These are phyloP conservation scores for Colletotrichum ledebouriae DNA, from an alignment of 2,329 filamentous ascomycete genomes.

Conservation along the genomic window DNA sequence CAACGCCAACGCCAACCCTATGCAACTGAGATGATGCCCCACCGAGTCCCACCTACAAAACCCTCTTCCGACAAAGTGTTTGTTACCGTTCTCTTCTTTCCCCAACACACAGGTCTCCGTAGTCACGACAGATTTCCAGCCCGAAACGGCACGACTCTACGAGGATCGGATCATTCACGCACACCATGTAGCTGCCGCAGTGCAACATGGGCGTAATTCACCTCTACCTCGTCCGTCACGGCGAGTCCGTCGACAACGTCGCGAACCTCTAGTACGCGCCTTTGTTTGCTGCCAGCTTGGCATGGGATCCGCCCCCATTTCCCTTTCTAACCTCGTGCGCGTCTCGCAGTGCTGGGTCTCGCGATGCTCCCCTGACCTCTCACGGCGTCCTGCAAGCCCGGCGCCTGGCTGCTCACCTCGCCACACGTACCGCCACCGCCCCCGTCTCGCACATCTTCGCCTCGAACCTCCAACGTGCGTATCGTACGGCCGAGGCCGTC, in stretches of 20 bases:
- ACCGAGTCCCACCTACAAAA: slow-evolving; percentile 26
- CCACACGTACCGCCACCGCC: slow-evolving; percentile 46
- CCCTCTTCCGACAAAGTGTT: background rate
- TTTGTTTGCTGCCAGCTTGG: slow-evolving; percentile 10
- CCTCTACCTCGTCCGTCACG: slow-evolving; percentile 86
- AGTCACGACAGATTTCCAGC: background rate
- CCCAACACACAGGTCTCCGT: background rate
- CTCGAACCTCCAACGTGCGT: slow-evolving; percentile 82
- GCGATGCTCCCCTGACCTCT: slow-evolving; percentile 83
- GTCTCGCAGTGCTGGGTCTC: slow-evolving; percentile 74
- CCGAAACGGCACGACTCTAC: slow-evolving; percentile 13
- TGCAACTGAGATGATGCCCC: background rate
- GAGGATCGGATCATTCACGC: background rate
- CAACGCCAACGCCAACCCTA: background rate
- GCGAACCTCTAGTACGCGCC: slow-evolving; percentile 76
- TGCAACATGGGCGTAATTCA: slow-evolving; percentile 38
- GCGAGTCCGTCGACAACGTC: slow-evolving; percentile 92
- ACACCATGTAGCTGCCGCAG: slow-evolving; percentile 28
- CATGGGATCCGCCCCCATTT: slow-evolving; percentile 1
- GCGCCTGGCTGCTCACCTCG: slow-evolving; percentile 75
- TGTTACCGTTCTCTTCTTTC: rapidly evolving
- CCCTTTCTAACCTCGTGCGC: slow-evolving; percentile 46
- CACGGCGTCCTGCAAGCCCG: slow-evolving; percentile 86
- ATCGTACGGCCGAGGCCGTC: slow-evolving; percentile 77
- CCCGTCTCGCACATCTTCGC: slow-evolving; percentile 77